Percentiles rank a stretch among this genome's conserved stretches.
Evolutionary conservation across 2,329 filamentous ascomycete genomes (phyloP).

Genomic region (Fusarium solani-melongenae): DNA sequence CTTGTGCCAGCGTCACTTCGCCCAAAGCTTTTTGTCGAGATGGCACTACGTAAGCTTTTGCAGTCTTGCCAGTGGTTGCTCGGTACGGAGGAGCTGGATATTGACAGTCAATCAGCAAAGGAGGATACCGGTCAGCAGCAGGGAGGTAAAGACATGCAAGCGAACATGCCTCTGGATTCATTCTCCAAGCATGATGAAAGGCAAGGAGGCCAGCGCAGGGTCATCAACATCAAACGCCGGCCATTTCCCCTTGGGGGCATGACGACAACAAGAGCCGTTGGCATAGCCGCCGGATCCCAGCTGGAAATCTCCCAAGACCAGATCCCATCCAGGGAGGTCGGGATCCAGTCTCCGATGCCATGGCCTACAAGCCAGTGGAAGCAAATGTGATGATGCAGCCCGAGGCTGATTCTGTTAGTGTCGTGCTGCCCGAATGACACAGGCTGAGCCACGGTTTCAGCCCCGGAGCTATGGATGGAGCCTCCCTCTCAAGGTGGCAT

Average conservation of each 20-base stretch:
- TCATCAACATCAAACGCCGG: constrained; percentile 40
- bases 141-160: constrained; percentile 6
- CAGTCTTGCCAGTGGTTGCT: constrained; percentile 15
- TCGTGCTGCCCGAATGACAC: constrained; percentile 31
- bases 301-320: constrained; percentile 19
- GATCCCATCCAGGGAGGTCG: constrained; percentile 13
- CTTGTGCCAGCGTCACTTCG: constrained; percentile 40
- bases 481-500: constrained; percentile 20
- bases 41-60: constrained; percentile 17
- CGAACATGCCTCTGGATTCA: not conserved
- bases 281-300: constrained; percentile 24
- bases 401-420: constrained; percentile 26
- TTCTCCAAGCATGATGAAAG: not conserved
- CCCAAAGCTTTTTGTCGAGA: constrained; percentile 1
- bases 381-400: constrained; percentile 8
- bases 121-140: not conserved
- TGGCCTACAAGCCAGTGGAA: not conserved
- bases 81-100: not conserved
- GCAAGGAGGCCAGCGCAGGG: constrained; percentile 12
- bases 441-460: constrained; percentile 43
- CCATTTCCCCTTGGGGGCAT: constrained; percentile 21
- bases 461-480: constrained; percentile 32
- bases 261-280: constrained; percentile 18
- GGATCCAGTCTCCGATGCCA: not conserved
- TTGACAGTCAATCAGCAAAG: not conserved